Percentiles rank a stretch among this genome's conserved stretches.
These are phyloP conservation scores for Themeda triandra DNA, from an alignment of 176 grass and related monocot species.

Conservation along the genomic window DNA sequence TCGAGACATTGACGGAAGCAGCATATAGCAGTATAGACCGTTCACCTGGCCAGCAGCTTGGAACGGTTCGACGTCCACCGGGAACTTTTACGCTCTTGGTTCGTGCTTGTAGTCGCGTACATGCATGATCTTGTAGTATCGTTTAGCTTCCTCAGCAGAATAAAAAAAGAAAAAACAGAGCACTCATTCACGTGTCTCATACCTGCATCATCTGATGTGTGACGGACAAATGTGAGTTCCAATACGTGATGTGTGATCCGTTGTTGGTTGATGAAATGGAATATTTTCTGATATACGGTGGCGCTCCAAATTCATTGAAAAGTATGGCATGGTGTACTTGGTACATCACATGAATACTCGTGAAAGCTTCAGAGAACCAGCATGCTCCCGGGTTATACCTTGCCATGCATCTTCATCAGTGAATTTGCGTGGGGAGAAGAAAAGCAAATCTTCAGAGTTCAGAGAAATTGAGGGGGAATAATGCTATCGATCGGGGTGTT, in stretches of 20 bases:
- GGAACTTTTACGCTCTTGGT: too few species aligned
- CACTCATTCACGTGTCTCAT: too few species aligned
- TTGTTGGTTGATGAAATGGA: too few species aligned
- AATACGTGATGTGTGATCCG: too few species aligned
- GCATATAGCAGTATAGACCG: background rate
- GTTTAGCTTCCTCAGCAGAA: too few species aligned
- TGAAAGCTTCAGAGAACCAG: background rate
- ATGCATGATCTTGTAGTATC: too few species aligned
- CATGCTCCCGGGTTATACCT: background rate
- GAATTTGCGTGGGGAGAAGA: background rate
- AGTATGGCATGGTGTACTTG: too few species aligned
- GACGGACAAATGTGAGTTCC: too few species aligned
- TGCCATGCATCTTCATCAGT: background rate
- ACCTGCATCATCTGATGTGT: background rate
- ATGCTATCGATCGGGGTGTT: too few species aligned
- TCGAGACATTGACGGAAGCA: background rate
- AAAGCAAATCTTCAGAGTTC: background rate
- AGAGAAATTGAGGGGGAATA: background rate
- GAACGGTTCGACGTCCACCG: too few species aligned
- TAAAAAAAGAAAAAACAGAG: too few species aligned
- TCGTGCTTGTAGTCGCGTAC: background rate
- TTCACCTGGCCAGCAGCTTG: background rate
- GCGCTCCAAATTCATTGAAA: background rate
- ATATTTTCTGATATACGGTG: too few species aligned
- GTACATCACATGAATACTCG: background rate